Evolutionary conservation across 2,329 filamentous ascomycete species (phyloP).

Genomic region (Amauroascus verrucosus): DNA sequence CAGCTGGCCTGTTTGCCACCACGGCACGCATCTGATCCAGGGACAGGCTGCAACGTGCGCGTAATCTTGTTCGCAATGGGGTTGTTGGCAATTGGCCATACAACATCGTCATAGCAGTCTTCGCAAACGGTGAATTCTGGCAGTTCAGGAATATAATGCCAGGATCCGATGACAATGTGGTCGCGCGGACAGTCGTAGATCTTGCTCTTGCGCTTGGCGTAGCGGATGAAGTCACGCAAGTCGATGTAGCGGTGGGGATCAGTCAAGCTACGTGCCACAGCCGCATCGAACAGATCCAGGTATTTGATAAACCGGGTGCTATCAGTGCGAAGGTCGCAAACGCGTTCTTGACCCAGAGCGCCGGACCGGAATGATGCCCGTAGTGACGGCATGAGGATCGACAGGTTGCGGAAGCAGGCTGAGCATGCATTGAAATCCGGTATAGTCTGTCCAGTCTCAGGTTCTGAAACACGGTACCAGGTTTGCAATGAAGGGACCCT

Average conservation of each 20-base stretch:
- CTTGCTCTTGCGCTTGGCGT: conserved; percentile 49
- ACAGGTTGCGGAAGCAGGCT: conserved; percentile 61
- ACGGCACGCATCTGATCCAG: conserved; percentile 48
- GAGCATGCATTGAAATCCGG: conserved; percentile 65
- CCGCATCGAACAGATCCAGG: conserved; percentile 46
- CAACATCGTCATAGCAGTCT: conserved; percentile 71
- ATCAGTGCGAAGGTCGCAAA: conserved; percentile 60
- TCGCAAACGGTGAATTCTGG: conserved; percentile 75
- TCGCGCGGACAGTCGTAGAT: conserved; percentile 57
- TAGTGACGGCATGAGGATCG: conserved; percentile 63
- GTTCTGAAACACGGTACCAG: conserved; percentile 70
- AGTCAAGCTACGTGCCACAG: conserved; percentile 38
- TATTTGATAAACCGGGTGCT: conserved; percentile 48
- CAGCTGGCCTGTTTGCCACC: conserved; percentile 45
- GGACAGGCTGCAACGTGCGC: conserved; percentile 44
- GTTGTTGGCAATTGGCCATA: conserved; percentile 55
- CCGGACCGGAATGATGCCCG: conserved; percentile 51
- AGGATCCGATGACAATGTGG: conserved; percentile 53
- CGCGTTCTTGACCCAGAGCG: conserved; percentile 40
- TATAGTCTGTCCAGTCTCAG: conserved; percentile 52
- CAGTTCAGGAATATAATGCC: conserved; percentile 67
- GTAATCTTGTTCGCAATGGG: conserved; percentile 43
- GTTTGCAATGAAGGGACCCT: conserved; percentile 45
- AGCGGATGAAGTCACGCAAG: conserved; percentile 52
- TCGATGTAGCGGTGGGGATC: conserved; percentile 37